A percentile compares a stretch with the other conserved stretches of the same genome.
Conservation (phyloP, 176 grass and related monocot genomes). For the Lolium multiflorum region DNA sequence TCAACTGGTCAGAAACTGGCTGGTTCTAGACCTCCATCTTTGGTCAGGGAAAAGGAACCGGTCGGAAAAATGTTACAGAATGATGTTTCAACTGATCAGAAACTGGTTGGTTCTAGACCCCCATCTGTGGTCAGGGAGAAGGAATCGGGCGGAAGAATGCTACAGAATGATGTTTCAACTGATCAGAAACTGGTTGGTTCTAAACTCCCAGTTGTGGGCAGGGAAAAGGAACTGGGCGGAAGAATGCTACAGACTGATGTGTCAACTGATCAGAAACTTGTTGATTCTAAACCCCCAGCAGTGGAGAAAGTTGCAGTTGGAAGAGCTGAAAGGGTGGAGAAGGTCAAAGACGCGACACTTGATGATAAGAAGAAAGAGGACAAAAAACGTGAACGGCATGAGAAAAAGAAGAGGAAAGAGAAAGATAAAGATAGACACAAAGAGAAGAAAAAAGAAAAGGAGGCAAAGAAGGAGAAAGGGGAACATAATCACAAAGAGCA, state of each 20-base stretch:
- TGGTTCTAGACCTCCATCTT: conserved; percentile 35
- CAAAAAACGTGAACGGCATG: conserved; percentile 51
- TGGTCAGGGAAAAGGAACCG: conserved; percentile 53
- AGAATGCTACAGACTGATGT: conserved; percentile 34
- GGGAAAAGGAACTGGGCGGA: conserved; percentile 47
- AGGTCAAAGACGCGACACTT: conserved; percentile 51
- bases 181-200: conserved; percentile 49
- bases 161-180: conserved; percentile 30
- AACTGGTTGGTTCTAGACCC: conserved; percentile 35
- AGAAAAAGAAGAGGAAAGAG: conserved; percentile 75
- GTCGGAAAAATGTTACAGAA: conserved; percentile 35
- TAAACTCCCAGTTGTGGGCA: conserved; percentile 41
- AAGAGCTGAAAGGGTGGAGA: conserved; percentile 64
- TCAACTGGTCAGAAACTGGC: conserved; percentile 44
- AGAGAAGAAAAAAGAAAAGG: conserved; percentile 75
- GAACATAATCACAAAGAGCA: conserved; percentile 62
- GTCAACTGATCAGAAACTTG: conserved; percentile 48
- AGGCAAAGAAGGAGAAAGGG: conserved; percentile 65
- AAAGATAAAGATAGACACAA: conserved; percentile 45
- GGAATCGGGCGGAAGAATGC: conserved; percentile 39
- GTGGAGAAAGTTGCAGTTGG: conserved; percentile 63
- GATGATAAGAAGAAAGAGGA: conserved; percentile 58
- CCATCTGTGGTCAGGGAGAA: conserved; percentile 54
- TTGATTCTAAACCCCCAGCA: conserved; percentile 29
- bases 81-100: conserved; percentile 46